Evolutionary conservation across 2,329 filamentous ascomycete species (phyloP).

Genomic region (Curvularia eragrostidis): DNA sequence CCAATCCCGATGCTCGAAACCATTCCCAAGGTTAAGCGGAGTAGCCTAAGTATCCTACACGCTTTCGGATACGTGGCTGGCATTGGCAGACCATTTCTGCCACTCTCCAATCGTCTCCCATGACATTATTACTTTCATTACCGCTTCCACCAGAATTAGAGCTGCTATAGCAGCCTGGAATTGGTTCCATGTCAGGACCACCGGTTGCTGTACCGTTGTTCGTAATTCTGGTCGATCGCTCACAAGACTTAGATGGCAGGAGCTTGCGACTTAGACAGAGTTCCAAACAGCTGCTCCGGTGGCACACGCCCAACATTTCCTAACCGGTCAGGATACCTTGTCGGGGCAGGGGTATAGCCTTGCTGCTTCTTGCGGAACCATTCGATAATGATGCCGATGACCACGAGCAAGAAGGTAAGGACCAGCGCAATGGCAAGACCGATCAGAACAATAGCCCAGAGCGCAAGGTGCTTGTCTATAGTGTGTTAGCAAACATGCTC

Average conservation of each 20-base stretch:
- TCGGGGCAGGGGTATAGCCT: slow-evolving; percentile 80
- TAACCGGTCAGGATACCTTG: slow-evolving; percentile 56
- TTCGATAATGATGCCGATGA: slow-evolving; percentile 76
- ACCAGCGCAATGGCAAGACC: slow-evolving; percentile 78
- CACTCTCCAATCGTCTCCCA: background rate
- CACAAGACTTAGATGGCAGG: slow-evolving; percentile 36
- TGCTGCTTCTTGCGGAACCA: slow-evolving; percentile 77
- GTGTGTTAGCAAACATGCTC: slow-evolving; percentile 15
- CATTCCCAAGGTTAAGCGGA: background rate
- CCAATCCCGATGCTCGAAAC: background rate
- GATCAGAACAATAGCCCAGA: slow-evolving; percentile 82
- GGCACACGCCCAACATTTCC: slow-evolving; percentile 59
- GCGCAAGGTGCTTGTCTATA: slow-evolving; percentile 65
- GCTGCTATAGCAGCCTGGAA: background rate
- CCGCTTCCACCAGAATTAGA: slow-evolving; percentile 1
- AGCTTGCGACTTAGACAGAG: slow-evolving; percentile 42
- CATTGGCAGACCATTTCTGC: background rate
- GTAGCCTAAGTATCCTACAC: background rate
- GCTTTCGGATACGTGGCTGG: background rate
- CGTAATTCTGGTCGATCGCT: background rate
- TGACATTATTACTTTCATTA: slow-evolving; percentile 2
- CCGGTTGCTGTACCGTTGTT: background rate
- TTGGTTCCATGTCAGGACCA: background rate
- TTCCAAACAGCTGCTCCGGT: slow-evolving; percentile 54
- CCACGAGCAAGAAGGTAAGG: slow-evolving; percentile 78